Evolutionary conservation across 179 eudicot genomes (phyloP), one percentile per base, ranked within the genome.

Genomic region (Spergularia azorica): DNA sequence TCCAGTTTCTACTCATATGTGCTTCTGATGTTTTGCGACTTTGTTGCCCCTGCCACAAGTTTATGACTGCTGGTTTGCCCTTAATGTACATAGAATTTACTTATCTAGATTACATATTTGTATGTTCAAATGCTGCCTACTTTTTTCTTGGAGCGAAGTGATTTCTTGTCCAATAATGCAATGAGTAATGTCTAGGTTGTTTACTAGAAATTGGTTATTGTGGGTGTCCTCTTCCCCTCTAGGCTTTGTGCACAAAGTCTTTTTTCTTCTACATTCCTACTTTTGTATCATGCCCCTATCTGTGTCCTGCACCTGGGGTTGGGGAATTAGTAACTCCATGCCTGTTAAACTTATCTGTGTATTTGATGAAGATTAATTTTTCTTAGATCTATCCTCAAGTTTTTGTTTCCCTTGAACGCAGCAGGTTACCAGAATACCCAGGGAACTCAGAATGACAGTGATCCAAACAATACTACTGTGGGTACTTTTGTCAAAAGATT

Each of bases 401-500:
- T 62, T 48, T 77, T 36, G 32, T 48, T 54, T 26, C 38, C 10
- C 73, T 77, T 71, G 17, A 82, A 84, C 79, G 86, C 97, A 95
- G 98, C 87, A 84, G 67, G 93, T 64, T 91, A 87, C 84, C 95
- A 86, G 85, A 92, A 67, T 86, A 58, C 82, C 79, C 96, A 88
- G 80, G 94, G 86, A 87, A 79, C 57, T 79, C 91, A 81, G 64
- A 91, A 90, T 72, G 96, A 92, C 77, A 82, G 87, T 88, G 97
- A 92, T 80, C 98, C 93, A 55, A 91, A 80, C 73, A 95, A 95
- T 84, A 92, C 97, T 41, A 95, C 98, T 46, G 98, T 95, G 90
- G 74, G 98, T 92, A 85, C 66, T 71, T 74, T 74, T 59, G 65
- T 55, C 36, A 13, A 32, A 16, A 18, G 74, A 16, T 77, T 74